A percentile compares a stretch with the other conserved stretches of the same genome.
Conservation (phyloP, 73 alveolate genomes). For the Durusdinium trenchii region DNA sequence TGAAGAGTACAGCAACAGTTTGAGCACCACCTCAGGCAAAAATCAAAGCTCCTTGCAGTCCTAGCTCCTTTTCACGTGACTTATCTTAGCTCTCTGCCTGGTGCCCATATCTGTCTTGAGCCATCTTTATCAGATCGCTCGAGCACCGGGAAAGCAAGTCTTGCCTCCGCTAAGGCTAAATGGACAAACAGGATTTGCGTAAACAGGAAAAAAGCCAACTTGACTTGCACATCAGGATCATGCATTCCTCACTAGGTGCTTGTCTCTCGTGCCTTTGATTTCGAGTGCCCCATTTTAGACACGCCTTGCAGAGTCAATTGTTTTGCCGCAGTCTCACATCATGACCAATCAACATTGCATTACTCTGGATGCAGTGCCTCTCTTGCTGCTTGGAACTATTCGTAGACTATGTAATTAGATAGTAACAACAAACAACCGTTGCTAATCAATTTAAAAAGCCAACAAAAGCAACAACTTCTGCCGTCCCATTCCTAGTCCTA, state of each 20-base stretch:
- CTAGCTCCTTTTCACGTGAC: neutral
- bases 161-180: slow-evolving; percentile 45
- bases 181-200: neutral
- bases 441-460: too few relatives aligned
- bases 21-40: slow-evolving; percentile 45
- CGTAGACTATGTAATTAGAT: too few relatives aligned
- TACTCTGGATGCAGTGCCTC: too few relatives aligned
- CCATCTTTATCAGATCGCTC: slow-evolving; percentile 77
- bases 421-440: too few relatives aligned
- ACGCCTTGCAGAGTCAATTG: slow-evolving; percentile 13
- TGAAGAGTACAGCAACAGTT: slow-evolving; percentile 60
- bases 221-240: too few relatives aligned
- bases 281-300: slow-evolving; percentile 80
- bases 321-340: too few relatives aligned
- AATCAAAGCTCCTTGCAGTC: neutral
- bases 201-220: too few relatives aligned
- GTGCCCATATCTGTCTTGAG: slow-evolving; percentile 82
- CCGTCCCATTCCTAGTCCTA: too few relatives aligned
- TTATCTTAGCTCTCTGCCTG: neutral
- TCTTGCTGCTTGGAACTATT: too few relatives aligned
- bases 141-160: slow-evolving; percentile 59
- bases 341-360: too few relatives aligned
- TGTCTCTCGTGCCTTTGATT: slow-evolving; percentile 83
- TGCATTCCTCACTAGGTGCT: too few relatives aligned
- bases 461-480: too few relatives aligned